Conservation (phyloP, 257 asterid genomes). For the Prunella vulgaris region DNA sequence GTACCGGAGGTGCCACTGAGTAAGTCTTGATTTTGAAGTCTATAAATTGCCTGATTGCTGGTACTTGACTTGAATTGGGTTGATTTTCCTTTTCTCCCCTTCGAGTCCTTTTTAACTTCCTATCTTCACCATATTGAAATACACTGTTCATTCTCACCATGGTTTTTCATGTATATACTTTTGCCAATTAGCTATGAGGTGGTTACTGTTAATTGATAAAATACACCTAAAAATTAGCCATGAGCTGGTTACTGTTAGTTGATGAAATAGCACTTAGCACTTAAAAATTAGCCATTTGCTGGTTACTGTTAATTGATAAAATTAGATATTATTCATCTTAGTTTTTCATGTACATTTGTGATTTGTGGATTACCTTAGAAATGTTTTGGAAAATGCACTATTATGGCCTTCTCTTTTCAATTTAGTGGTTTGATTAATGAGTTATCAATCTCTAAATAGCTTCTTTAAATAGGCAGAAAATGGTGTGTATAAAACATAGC, state of each 20-base stretch:
- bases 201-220: slow-evolving; percentile 3
- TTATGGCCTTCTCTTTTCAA: background rate
- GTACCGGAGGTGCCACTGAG: slow-evolving; percentile 68
- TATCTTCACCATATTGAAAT: background rate
- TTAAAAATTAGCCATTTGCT: background rate
- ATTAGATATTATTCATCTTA: too few species aligned
- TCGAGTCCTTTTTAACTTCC: background rate
- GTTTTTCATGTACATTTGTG: background rate
- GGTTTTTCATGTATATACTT: background rate
- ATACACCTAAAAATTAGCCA: too few species aligned
- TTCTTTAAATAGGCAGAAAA: background rate
- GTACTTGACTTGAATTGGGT: background rate
- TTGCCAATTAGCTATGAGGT: slow-evolving; percentile 10
- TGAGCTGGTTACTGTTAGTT: background rate
- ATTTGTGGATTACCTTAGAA: slow-evolving; percentile 5
- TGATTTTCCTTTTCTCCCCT: background rate
- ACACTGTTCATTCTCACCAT: background rate
- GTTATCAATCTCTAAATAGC: background rate
- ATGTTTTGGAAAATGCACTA: background rate
- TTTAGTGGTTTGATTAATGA: background rate
- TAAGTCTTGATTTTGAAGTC: slow-evolving; percentile 33
- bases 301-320: background rate
- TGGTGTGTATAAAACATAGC: background rate
- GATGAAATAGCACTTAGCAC: too few species aligned
- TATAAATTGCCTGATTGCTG: slow-evolving; percentile 1